Base-by-base conservation (phyloP, 192 early-diverging fungal species). In the Coemansia sp. region DNA sequence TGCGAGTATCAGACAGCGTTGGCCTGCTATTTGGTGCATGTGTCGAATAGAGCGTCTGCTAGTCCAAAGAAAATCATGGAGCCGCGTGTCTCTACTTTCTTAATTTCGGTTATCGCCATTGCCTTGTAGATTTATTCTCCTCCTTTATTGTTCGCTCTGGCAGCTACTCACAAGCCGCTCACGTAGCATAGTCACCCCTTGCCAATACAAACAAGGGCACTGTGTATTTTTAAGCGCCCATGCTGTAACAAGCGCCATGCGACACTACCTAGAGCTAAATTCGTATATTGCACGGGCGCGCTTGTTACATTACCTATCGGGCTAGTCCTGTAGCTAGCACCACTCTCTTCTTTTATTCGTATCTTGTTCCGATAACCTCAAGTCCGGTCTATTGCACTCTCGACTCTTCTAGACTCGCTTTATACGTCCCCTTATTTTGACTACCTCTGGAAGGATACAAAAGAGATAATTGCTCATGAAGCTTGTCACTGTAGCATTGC, bases 401-500 rank as follows among this genome's bases (percentile, higher is more conserved):
- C 21, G 25, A 52, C 23, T 52, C 52, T 6, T 53, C 5, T 53
- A 26, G 6, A 31, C 14, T 50, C 23, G 48, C 10, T 14, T 28
- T 31, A 9, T 28, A 33, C 4, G 4, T n/a, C 31, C 31, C 31
- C 31, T 31, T 31, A 31, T 31, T 16, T 16, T 16, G 28, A 53
- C 52, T 50, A 26, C 26, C 52, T 55, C 52, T 31, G 28, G 52
- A 55, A 55, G 52, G 52, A 31, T 55, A 52, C 13, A 55, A 26
- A 55, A 33, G 31, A 14, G 13, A 26, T 13, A 55, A 55, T 33
- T 31, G 0, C 26, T 10, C 42, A 68, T 68, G 66, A 68, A 68
- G 66, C 31, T 66, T 23, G 42, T 48, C 10, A 25, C 66, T 7
- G 33, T 68, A 18, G 60, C 48, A 23, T 41, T 67, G 33, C 34